phyloP scores from a whole-genome alignment of 441 rosid species.

The Syzygium malaccense region DNA sequence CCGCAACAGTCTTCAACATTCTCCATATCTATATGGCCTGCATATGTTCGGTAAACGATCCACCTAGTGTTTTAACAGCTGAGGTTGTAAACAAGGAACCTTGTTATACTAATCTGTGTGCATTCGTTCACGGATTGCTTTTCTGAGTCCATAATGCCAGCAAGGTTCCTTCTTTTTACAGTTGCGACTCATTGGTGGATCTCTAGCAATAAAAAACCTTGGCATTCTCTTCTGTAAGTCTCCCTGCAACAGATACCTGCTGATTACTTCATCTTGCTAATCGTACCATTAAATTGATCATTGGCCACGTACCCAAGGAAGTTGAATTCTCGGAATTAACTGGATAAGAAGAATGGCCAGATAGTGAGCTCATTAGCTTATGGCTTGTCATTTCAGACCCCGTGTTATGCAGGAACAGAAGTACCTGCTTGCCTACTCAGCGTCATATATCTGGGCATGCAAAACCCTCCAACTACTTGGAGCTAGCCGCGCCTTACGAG shows the following conservation, averaged over 20 bases:
- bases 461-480: too few species aligned
- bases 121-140: not conserved
- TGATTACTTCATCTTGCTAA: not conserved
- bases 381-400: too few species aligned
- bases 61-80: not conserved
- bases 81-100: not conserved
- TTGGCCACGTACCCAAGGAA: not conserved
- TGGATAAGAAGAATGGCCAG: not conserved
- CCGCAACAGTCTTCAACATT: too few species aligned
- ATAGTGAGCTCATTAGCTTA: not conserved
- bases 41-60: too few species aligned
- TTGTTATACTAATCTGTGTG: not conserved
- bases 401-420: too few species aligned
- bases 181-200: not conserved
- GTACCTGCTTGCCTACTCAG: too few species aligned
- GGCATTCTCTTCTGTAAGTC: not conserved
- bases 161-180: not conserved
- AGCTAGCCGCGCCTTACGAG: too few species aligned
- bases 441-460: too few species aligned
- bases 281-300: not conserved
- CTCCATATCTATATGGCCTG: not conserved
- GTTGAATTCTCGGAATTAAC: not conserved
- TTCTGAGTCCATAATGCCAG: not conserved
- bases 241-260: not conserved
- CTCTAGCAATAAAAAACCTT: not conserved